phyloP scores from a whole-genome alignment of 164 flowering plant species.

The Stephania cephalantha region DNA sequence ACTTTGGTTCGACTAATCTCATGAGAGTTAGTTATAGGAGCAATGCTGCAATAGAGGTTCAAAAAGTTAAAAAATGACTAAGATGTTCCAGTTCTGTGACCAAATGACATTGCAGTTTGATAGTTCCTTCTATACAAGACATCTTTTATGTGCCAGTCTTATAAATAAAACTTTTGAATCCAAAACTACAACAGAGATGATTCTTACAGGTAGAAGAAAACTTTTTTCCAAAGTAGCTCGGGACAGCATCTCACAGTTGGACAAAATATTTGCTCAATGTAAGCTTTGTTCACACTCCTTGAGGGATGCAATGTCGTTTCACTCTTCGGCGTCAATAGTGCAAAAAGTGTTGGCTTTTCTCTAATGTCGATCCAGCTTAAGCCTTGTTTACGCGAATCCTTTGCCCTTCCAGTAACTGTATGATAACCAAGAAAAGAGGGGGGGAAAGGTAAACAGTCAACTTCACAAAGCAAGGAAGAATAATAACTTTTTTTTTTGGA shows the following conservation, averaged over 20 bases:
- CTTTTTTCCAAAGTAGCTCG: background rate
- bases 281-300: background rate
- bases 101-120: background rate
- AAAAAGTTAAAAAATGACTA: too few relatives aligned
- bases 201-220: background rate
- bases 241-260: background rate
- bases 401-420: slow-evolving; percentile 80
- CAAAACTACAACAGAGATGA: background rate
- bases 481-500: too few relatives aligned
- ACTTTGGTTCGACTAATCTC: too few relatives aligned
- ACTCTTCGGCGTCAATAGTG: background rate
- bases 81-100: too few relatives aligned
- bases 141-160: background rate
- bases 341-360: background rate
- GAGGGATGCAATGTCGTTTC: background rate
- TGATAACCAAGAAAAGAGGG: slow-evolving; percentile 1
- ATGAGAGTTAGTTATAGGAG: too few relatives aligned
- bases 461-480: background rate
- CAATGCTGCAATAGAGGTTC: too few relatives aligned
- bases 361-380: background rate
- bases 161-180: background rate
- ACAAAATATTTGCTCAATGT: background rate
- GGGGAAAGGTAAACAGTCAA: background rate
- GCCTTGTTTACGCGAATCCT: slow-evolving; percentile 86
- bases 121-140: background rate